Evolutionary conservation across 2,329 filamentous ascomycete genomes (phyloP).

Genomic region (Coniochaeta sp.): DNA sequence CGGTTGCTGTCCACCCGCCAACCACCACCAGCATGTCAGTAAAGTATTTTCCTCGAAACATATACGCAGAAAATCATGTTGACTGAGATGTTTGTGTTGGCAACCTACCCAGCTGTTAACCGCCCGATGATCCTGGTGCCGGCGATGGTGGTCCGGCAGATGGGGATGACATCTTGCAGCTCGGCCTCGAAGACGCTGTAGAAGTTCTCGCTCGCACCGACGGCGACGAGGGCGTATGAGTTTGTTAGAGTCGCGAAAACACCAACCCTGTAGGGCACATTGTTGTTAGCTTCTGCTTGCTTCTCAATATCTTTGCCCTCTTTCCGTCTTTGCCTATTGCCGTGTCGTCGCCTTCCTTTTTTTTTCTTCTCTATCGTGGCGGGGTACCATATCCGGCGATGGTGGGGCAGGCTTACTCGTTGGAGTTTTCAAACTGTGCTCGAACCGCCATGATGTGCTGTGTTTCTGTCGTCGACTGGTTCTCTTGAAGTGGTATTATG

Average conservation of each 20-base stretch:
- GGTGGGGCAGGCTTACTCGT: constrained; percentile 53
- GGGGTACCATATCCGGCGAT: constrained; percentile 18
- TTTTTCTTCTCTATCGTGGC: constrained; percentile 1
- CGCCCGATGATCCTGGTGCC: constrained; percentile 94
- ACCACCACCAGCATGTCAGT: too few species aligned
- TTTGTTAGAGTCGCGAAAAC: constrained; percentile 97
- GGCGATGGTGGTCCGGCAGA: constrained; percentile 92
- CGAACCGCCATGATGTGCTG: constrained; percentile 53
- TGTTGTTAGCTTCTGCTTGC: neutral
- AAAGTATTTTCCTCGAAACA: too few species aligned
- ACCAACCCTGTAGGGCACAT: constrained; percentile 61
- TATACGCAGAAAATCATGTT: neutral
- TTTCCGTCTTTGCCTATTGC: too few species aligned
- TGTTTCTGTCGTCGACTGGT: constrained; percentile 3
- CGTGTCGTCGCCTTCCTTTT: too few species aligned
- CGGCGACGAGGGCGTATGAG: constrained; percentile 88
- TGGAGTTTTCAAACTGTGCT: constrained; percentile 81
- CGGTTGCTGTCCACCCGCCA: constrained; percentile 74
- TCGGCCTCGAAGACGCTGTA: constrained; percentile 98
- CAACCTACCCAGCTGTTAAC: constrained; percentile 74
- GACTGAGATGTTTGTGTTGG: neutral
- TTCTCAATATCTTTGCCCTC: neutral
- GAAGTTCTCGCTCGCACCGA: constrained; percentile 97
- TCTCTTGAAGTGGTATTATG: neutral
- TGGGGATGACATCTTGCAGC: constrained; percentile 93